Percentiles rank a stretch among this genome's conserved stretches.
Evolutionary conservation across 345 rosid genomes (phyloP).

Genomic region (Salix purpurea): DNA sequence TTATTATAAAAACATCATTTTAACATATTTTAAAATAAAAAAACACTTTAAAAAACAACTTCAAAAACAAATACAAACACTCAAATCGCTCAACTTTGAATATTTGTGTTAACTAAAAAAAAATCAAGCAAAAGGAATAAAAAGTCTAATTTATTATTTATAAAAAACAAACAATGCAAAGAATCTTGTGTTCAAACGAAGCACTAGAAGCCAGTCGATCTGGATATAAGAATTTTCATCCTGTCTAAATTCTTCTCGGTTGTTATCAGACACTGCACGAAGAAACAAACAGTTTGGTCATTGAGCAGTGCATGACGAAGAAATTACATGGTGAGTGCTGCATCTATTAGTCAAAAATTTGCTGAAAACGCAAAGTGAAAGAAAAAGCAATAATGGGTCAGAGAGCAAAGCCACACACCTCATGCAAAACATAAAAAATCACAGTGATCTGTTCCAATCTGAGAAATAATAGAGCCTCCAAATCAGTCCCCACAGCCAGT

Average conservation of each 20-base stretch:
- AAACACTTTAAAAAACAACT: too few relatives aligned
- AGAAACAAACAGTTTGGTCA: background rate
- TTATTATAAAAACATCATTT: too few relatives aligned
- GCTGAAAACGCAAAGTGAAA: background rate
- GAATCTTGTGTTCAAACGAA: background rate
- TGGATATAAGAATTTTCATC: background rate
- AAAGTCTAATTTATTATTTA: too few relatives aligned
- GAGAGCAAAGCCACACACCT: slow-evolving; percentile 2
- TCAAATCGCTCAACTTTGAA: too few relatives aligned
- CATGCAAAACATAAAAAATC: slow-evolving; percentile 4
- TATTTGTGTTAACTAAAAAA: too few relatives aligned
- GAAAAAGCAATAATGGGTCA: background rate
- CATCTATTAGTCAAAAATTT: background rate
- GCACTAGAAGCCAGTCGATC: background rate
- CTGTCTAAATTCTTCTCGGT: background rate
- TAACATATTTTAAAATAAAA: too few relatives aligned
- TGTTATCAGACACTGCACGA: background rate
- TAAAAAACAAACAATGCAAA: background rate
- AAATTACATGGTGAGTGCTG: background rate
- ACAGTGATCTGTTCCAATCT: background rate
- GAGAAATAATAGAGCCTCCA: slow-evolving; percentile 7
- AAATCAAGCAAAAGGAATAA: too few relatives aligned
- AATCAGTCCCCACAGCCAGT: slow-evolving; percentile 19
- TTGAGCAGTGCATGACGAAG: background rate
- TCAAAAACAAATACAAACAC: rapidly evolving